Evolutionary conservation across 225 moss, liverwort and hornwort genomes (phyloP).

Genomic region (Neckera pumila): DNA sequence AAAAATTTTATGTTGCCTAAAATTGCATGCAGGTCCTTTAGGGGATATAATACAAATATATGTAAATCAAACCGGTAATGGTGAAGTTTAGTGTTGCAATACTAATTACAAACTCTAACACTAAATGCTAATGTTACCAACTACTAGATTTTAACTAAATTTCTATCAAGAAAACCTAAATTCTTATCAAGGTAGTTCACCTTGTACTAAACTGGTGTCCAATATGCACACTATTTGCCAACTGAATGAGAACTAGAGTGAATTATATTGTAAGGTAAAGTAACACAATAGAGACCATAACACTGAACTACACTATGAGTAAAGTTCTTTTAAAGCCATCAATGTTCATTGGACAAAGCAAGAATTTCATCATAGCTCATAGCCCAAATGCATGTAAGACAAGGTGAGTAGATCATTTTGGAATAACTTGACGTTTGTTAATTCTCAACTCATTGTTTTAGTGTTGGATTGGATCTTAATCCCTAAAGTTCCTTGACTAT

Average conservation of each 20-base stretch:
- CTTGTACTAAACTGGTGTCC: background rate
- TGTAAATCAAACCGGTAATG: fast-evolving
- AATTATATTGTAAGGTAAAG: background rate
- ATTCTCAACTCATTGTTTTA: background rate
- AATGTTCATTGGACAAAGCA: background rate
- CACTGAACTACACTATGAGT: background rate
- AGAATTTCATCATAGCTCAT: background rate
- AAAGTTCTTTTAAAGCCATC: background rate
- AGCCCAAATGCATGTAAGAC: background rate
- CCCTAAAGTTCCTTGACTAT: too few species aligned
- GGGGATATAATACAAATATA: background rate
- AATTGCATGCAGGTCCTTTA: too few species aligned
- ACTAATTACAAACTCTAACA: background rate
- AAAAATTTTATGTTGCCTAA: too few species aligned
- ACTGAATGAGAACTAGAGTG: background rate
- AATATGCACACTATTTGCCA: background rate
- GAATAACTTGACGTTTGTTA: background rate
- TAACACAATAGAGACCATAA: fast-evolving
- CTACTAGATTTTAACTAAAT: background rate
- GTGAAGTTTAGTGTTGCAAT: background rate
- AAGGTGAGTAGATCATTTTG: fast-evolving
- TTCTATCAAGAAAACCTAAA: fast-evolving
- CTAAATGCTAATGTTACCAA: background rate
- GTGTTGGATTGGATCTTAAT: fast-evolving
- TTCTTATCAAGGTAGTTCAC: background rate